Base-by-base conservation (phyloP, 345 rosid species). In the Linum tenue region DNA sequence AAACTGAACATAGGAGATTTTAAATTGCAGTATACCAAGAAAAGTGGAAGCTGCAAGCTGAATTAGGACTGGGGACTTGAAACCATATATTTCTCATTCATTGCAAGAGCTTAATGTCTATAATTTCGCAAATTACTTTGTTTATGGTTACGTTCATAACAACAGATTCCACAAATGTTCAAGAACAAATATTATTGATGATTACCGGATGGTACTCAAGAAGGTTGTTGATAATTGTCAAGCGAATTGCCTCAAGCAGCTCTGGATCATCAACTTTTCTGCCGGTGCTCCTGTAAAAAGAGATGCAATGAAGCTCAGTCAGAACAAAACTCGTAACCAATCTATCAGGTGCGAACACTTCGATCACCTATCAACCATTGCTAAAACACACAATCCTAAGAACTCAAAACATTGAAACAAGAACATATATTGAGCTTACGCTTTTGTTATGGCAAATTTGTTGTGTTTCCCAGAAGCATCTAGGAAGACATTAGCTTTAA, bases 391-490 rank as follows among this genome's bases (percentile, higher is more conserved):
- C 6, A 17, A 56, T 36, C 56, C 48, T n/a, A 62, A 3, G 2
- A 62, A 39, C n/a, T n/a, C 15, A 59, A 68, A 55, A 37, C n/a
- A n/a, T 35, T 36, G 51, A 70, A 41, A 42, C 3, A 1, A 8
- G 37, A 40, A 37, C 41, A 56, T 44, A 8, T 56, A 75, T 41
- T 56, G n/a, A 70, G 75, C 97, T 71, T 81, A 92, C 99, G 84
- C 80, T 79, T 72, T 84, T 53, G 97, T 94, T 72, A 94, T 85
- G 73, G 89, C 68, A 57, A 94, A 94, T 66, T 69, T 88, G 83
- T 90, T 90, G 83, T 88, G 97, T 78, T 90, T 92, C 70, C 97
- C 99, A 35, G 99, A 90, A 75, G 97, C 88, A 77, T 92, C 97
- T 38, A 88, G 74, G 80, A 71, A 85, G 68, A 92, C 96, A 79